Base-by-base conservation (phyloP, 805 yeast genomes). In the Ogataea polymorpha region DNA sequence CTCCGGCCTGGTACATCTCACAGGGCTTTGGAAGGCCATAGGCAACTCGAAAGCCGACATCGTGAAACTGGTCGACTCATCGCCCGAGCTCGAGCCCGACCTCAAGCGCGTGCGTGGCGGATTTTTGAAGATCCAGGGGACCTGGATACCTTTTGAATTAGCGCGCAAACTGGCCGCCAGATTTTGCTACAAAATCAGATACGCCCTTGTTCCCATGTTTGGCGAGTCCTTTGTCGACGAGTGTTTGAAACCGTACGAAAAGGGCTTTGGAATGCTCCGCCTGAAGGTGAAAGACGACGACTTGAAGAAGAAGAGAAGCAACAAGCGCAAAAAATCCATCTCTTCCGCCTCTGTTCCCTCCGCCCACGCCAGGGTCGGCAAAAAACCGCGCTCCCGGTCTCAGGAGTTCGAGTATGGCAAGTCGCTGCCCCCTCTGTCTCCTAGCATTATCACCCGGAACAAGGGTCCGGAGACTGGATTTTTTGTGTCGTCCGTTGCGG, bases 41-140 rank as follows among this genome's bases (percentile, higher is more conserved):
- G 84, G 84, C 8, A 75, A 79, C 59, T 62, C 72, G 21, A 86
- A 85, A 62, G 87, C 91, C 3, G 93, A 85, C 58, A 83, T 85
- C 32, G 86, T 82, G 40, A 80, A 80, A 60, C 65, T 86, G 32
- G 66, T 86, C 23, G 88, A 83, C 55, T 65, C 74, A 5, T 71
- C 78, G 3, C 90, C 90, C 2, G 79, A 79, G 52, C 68, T 80
- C 39, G 86, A 77, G 49, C 75, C 72, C 13, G 74, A 71, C 30
- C 72, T 83, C 40, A 78, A 78, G 53, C 74, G 96, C 37, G 87
- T 89, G 12, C 69, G 96, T 41, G 97, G 97, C 34, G 97, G 96
- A 2, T 87, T 79, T 54, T 72, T 89, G 49, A 88, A 88, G 67
- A 87, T 90, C 50, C 97, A 89, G 65, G 97, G 97, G 4, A 87